Base-by-base conservation (phyloP, 257 asterid species). In the Ballota nigra region DNA sequence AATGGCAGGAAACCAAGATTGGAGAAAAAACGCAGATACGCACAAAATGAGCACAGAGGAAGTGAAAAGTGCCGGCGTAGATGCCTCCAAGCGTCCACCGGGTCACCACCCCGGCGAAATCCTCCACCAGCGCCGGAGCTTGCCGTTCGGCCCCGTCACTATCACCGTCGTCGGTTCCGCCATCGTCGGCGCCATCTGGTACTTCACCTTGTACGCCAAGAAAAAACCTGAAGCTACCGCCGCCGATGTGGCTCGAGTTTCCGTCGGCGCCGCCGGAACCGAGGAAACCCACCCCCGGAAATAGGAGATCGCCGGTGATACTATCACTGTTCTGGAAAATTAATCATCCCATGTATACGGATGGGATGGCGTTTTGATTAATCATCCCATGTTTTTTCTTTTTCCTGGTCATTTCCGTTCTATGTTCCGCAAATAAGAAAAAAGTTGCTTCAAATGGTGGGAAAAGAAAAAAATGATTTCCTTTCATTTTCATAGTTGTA, bases 31-130 rank as follows among this genome's bases (percentile, higher is more conserved):
- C 77, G 95, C 96, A 7, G 96, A 86, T 71, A 88, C 97, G 16
- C 86, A 82, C 85, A 92, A 87, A 81, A 92, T 92, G 98, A 86
- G 84, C 49, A 47, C 93, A 3, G 97, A 92, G 31, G 95, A 85
- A 45, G 88, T 84, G 69, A 86, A 69, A 26, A 83, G 64, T 23
- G 81, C 83, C 4, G 96, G 96, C 0, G 79, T 84, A 1, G 95
- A 91, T 43, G 80, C 71, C 4, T 86, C 94, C 0, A 80, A 22
- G 77, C 83, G 88, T 65, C 92, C 93, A 3, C 95, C 93, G 11
- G 95, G 91, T 0, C 78, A 75, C 24, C 69, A 72, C 72, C 86
- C 94, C 31, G 98, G 98, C 68, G 91, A 70, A 0, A 9, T 85
- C 43, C 85, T 90, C 74, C 96, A 86, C 77, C 96, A 86, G 82